A percentile compares a stretch with the other conserved stretches of the same genome.
phyloP scores from a whole-genome alignment of 371 early-diverging fungal genomes.

The Apophysomyces variabilis region DNA sequence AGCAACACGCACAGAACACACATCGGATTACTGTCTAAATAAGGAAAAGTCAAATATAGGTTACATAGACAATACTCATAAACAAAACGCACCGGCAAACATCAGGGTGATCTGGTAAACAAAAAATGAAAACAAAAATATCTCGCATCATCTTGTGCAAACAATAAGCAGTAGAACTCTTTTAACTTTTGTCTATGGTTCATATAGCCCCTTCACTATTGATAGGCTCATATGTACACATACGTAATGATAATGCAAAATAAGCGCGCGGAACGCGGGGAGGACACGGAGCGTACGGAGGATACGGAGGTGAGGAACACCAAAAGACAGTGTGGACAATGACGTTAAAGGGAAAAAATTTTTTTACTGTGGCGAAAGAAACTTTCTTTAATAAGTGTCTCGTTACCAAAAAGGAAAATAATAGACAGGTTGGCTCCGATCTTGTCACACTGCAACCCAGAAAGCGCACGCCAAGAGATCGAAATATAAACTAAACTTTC shows the following conservation, averaged over 20 bases:
- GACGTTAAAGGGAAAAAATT: neutral
- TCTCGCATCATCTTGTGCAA: neutral
- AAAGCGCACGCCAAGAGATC: slow-evolving; percentile 1
- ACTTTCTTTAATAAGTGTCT: neutral
- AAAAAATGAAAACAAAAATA: slow-evolving; percentile 3
- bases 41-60: neutral
- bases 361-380: neutral
- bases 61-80: neutral
- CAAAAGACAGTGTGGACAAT: neutral
- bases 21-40: neutral
- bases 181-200: neutral
- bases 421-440: neutral
- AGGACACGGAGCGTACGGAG: neutral
- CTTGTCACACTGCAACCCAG: slow-evolving; percentile 6
- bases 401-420: neutral
- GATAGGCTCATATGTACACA: too few species aligned
- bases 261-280: neutral
- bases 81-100: neutral
- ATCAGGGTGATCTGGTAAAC: neutral
- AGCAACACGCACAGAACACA: neutral
- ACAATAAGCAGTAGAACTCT: neutral
- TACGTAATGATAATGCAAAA: neutral
- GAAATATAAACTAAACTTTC: neutral
- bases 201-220: neutral
- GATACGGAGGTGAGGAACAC: too few species aligned